Base-by-base conservation (phyloP, 768 basidiomycete genomes). In the Tricholoma furcatifolium region DNA sequence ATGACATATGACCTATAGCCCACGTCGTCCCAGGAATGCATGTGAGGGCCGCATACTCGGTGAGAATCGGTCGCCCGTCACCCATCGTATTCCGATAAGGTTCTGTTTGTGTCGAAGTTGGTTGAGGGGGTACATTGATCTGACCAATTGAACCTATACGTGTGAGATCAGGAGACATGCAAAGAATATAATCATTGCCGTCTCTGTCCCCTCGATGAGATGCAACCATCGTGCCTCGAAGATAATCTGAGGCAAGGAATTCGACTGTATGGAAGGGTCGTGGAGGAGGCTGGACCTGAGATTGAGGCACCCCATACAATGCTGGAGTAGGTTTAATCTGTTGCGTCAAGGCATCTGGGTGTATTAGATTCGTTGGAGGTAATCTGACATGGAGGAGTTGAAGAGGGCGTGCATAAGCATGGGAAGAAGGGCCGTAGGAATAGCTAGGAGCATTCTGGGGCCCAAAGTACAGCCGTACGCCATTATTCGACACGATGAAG, bases 401-500 rank as follows among this genome's bases (percentile, higher is more conserved):
- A 34, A 93, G 74, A 34, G 78, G 69, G 21, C 82, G 70, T 36
- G 62, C 55, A 54, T 60, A 50, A 53, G 63, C 50, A 14, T 15
- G 43, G 56, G 70, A 66, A 17, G 62, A 64, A 10, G 73, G 64
- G 23, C 73, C 70, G 55, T 78, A 81, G 40, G 78, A 71, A 65
- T 83, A 85, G 20, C 73, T 71, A 57, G 79, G 80, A 18, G 71
- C 67, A 46, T 71, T 69, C 3, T 79, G 72, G 3, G 87, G 79
- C 1, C 80, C 80, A 65, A 97, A 93, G 74, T 91, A 98, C 1
- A 96, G 75, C 45, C 95, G 84, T 3, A 88, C 82, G 11, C 91
- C 94, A 47, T 87, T 93, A 24, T 78, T 74, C 20, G 93, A 93
- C 43, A 95, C 70, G 1, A 88, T 93, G 44, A 97, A 74, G 9